Evolutionary conservation across 2,329 filamentous ascomycete species (phyloP), one percentile per base, ranked within the genome.

Genomic region (Aureobasidium leucospermi): DNA sequence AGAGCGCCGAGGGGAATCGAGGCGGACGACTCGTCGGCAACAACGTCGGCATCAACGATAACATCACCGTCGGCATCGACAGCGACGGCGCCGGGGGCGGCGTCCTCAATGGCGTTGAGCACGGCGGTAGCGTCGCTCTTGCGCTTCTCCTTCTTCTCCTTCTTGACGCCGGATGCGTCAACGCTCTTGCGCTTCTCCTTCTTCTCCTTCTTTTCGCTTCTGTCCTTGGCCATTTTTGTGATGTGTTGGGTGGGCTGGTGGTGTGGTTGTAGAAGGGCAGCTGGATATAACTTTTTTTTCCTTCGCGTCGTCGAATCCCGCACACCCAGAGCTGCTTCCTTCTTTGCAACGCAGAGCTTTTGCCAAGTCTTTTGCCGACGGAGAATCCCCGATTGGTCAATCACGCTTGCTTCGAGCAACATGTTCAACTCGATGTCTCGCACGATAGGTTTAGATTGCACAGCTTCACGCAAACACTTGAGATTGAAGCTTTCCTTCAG

Each of bases 111-210:
- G 70, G 86, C 84, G 67, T 85, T 82, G 67, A 90, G 84, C 63
- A 90, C 77, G 36, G 80, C 81, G 60, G 82, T 80, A 49, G 78
- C 81, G 47, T 78, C 78, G 6, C 70, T 87, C 81, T 89, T 89
- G 45, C 81, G 79, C 71, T 76, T 77, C 58, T 75, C 73, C 69
- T 78, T 87, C 79, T 88, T 88, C 43, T 74, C 74, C 70, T 73
- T 72, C 67, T 73, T 73, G 29, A 67, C 66, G 61, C 65, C 67
- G 41, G 16, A 36, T 36, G 52, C 52, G 60, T 68, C 67, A 49
- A 67, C 67, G 42, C 63, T 63, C 65, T 70, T 69, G 65, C 69
- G 69, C 65, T 72, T 71, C 63, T 63, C 61, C 59, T 73, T 74
- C 67, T 71, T 72, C 51, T 70, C 60, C 66, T 70, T 74, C 67